Evolutionary conservation across 2,329 filamentous ascomycete species (phyloP), one percentile per base, ranked within the genome.

Genomic region (Trichoderma guizhouense): DNA sequence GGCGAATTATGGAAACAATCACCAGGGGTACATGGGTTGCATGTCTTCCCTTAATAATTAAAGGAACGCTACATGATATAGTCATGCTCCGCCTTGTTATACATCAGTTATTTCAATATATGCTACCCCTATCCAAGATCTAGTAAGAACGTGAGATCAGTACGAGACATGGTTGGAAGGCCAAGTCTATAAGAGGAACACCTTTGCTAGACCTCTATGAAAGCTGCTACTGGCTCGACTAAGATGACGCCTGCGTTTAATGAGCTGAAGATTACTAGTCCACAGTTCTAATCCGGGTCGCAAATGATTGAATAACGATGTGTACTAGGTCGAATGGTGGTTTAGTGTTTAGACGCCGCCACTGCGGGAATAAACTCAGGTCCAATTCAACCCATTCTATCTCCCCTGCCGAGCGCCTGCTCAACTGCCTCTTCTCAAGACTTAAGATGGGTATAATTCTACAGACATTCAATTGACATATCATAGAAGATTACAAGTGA

Each of bases 21-120:
- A 6, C 34, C 34, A 5, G 32, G 5, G 5, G 5, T 14, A 1
- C 34, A 1, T 6, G 5, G 5, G 34, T 0, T 36, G 0, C 34
- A 36, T 36, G 34, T 7, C 3, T 43, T 43, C 3, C 7, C 15
- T 43, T 43, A 43, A 43, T 0, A 43, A 43, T 43, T 8, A 0
- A 47, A 47, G 15, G 15, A n/a, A 21, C 39, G 7, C 39, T 8
- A 2, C 18, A 47, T n/a, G 5, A 47, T n/a, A 21, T 9, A 3
- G 39, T 1, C 18, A 47, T 47, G 39, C 39, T 21, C 39, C 7
- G 8, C 18, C 18, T 3, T 47, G 18, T 47, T 4, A 18, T 47
- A 47, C n/a, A 14, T 34, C 18, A 2, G 18, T 47, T 47, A 5
- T 47, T 47, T 47, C 14, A 43, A 47, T 3, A 47, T 47, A 11